Evolutionary conservation across 805 yeast species (phyloP), one percentile per base, ranked within the genome.

Genomic region (Wickerhamomyces silvicola): DNA sequence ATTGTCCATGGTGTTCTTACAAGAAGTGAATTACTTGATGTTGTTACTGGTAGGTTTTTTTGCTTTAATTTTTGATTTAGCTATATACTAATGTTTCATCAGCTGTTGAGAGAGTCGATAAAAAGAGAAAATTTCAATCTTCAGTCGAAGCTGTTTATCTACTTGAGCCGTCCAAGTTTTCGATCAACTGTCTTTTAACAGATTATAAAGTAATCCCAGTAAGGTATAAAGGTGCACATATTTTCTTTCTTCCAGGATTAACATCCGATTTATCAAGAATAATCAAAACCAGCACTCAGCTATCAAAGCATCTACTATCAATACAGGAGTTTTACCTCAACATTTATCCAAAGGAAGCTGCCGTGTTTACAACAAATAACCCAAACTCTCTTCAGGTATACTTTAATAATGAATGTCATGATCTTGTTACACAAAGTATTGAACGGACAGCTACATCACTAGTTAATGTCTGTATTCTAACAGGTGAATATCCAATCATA

Each of bases 401-500:
- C 49, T 88, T 76, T 56, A 87, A 78, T 48, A 63, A 62, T 18
- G 64, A 69, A 32, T 85, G 92, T 46, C 53, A 60, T 22, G 81
- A 76, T 35, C 59, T 80, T 28, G 79, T 82, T 22, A 64, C 70
- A 14, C 65, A 62, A 20, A 80, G 81, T 36, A 64, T 85, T 11
- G 60, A 67, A 13, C 57, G 57, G 31, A 73, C 82, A 1, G 85
- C 90, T 2, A 61, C 71, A 24, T 56, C 85, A 15, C 62, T 92
- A 43, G 75, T 86, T 19, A 75, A 79, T 42, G 46, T 85, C 16
- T 83, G 94, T 64, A 72, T 82, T 7, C 51, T 81, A 8, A 76
- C 92, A 2, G 94, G 94, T 10, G 97, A 88, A 50, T 84, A 81
- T 45, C 98, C 98, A 3, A 71, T 81, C 27, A 74, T 92, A 14